Evolutionary conservation across 2,329 filamentous ascomycete species (phyloP), one percentile per base, ranked within the genome.

Genomic region (Penicillium brasilianum): DNA sequence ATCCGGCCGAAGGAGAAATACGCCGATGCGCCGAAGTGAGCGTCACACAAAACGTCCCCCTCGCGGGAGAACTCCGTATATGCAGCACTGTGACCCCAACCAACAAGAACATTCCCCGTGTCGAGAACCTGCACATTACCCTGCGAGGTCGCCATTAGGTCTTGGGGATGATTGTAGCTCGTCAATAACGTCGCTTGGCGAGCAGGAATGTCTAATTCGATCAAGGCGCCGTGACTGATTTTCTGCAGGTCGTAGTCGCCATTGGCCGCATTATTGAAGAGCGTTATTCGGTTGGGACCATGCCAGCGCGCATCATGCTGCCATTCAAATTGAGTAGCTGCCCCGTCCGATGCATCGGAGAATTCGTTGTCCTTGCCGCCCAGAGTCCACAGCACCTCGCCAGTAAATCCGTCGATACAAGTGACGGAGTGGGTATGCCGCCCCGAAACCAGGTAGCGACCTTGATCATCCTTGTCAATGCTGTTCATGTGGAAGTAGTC

Each of bases 401-500:
- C 72, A 2, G 61, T 66, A 64, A 22, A 55, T 39, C 78, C 76
- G 46, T 80, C 75, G 36, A 80, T 73, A 57, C 77, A 77, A 34
- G 76, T 77, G 52, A 85, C 56, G 4, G 65, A 62, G 43, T 73
- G 69, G 16, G 67, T 66, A 36, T 74, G 77, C 16, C 82, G 78
- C 1, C 76, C 73, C 3, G 78, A 82, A 39, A 82, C 69, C 13
- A 79, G 66, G 53, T 80, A 80, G 55, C 76, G 75, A 14, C 78
- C 81, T 2, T 78, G 71, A 10, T 71, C 65, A 64, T 83, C 78
- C 70, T 84, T 84, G 69, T 82, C 80, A 58, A 84, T 75, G 44
- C 80, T 82, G 71, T 85, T 85, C 68, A 85, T 78, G 69, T 85
- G 83, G 68, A 84, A 84, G 67, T 81, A 85, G 67, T 85, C 84